Evolutionary conservation across 371 early-diverging fungal species (phyloP).

Genomic region (Lichtheimia ornata): DNA sequence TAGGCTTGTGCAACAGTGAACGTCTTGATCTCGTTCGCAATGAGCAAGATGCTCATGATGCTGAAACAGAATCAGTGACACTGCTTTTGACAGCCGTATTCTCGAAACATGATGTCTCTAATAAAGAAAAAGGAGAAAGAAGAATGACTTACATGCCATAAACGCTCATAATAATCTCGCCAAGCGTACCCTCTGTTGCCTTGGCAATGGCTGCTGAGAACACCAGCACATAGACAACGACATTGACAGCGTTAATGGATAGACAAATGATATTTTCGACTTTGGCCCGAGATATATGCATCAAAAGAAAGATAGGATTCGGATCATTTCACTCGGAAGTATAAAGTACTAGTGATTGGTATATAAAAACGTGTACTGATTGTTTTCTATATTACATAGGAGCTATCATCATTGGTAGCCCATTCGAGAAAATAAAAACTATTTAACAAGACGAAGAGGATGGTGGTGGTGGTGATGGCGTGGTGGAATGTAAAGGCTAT

Average conservation of each 20-base stretch:
- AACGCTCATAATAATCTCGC: constrained; percentile 39
- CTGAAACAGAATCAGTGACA: constrained; percentile 8
- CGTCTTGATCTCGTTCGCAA: constrained; percentile 29
- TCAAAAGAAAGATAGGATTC: not conserved
- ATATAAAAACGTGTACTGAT: too few relatives aligned
- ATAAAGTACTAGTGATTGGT: not conserved
- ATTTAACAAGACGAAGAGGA: too few relatives aligned
- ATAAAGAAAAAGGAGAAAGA: too few relatives aligned
- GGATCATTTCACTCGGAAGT: not conserved
- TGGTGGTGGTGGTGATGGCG: too few relatives aligned
- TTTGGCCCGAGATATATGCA: constrained; percentile 32
- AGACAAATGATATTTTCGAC: constrained; percentile 37
- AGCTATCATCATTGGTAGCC: too few relatives aligned
- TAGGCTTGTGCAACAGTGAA: constrained; percentile 28
- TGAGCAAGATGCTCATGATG: constrained; percentile 24
- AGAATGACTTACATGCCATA: constrained; percentile 37
- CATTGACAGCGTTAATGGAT: constrained; percentile 27
- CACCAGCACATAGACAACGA: constrained; percentile 26
- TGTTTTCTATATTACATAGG: too few relatives aligned
- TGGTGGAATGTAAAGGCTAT: too few relatives aligned
- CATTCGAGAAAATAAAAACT: too few relatives aligned
- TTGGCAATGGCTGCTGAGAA: constrained; percentile 39
- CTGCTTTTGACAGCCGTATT: too few relatives aligned
- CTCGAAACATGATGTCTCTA: too few relatives aligned
- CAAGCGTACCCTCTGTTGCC: constrained; percentile 29